Evolutionary conservation across 495 filamentous ascomycete species (phyloP), one percentile per base, ranked within the genome.

Genomic region (Aspergillus biplanus): DNA sequence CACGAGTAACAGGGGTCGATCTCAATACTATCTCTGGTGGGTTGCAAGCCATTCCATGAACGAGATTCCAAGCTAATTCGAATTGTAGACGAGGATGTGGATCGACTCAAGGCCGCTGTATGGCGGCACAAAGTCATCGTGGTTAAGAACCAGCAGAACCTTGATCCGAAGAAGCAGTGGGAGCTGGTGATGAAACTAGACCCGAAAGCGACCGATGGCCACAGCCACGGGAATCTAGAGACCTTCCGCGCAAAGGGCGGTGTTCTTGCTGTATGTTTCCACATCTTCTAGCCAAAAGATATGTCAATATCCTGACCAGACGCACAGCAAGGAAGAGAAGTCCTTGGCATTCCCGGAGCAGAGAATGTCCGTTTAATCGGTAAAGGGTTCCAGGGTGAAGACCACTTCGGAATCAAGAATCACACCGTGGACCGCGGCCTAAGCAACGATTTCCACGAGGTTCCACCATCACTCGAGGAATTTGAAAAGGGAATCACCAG

Each of bases 401-500:
- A 60, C 16, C 58, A 60, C 13, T 60, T 39, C 33, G 58, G 58
- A 27, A 52, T 60, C n/a, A 42, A 60, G 27, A 60, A 60, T 48
- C 16, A 60, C 5, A 52, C 33, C 3, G 21, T 60, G 33, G 47
- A 52, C n/a, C 47, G 58, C 8, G 58, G 58, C 2, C 33, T 60
- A 7, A 60, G 58, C 47, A 60, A 60, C 12, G 58, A 60, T 7
- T 60, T 60, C 58, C 47, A 60, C n/a, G 58, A 47, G 18, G 58
- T 31, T 1, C 58, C 58, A 0, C 58, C 58, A 27, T 35, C 32
- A 0, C 32, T 32, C 33, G 47, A 60, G 3, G 58, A 42, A 0
- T 52, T 60, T 7, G 58, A 60, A 11, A 60, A 42, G n/a, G 58
- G 58, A 15, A 60, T 52, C n/a, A 60, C 58, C 6, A 47, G 58